Evolutionary conservation across 225 moss, liverwort and hornwort species (phyloP), one percentile per base, ranked within the genome.

Genomic region (Anthoceros angustus): DNA sequence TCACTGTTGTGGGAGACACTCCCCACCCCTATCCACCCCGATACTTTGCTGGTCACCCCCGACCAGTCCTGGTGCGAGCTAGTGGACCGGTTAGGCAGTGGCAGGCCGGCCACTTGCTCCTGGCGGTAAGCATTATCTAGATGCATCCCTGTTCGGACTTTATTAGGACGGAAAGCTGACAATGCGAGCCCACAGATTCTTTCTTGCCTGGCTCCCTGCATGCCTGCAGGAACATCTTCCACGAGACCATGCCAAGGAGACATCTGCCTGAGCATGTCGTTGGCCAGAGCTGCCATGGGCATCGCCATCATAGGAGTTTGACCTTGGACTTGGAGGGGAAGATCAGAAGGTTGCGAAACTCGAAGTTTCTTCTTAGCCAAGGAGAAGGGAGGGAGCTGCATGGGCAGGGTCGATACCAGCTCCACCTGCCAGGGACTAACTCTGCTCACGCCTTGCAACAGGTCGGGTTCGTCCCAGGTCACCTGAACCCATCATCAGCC

Each of bases 171-270:
- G 82, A 91, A 86, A 79, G 91, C 95, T 83, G 88, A 78, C 81
- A 82, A 77, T 75, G 85, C 80, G 81, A 88, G 83, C 86, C 88
- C 88, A 81, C 83, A 85, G 74, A 88, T 76, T 82, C 95, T 86
- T 85, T 95, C 95, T 91, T 95, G 95, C 95, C 95, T 95, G 95
- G 95, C 95, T 88, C 95, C 95, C 95, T 95, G 91, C 91, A 95
- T 95, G 86, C 95, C 85, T 80, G 88, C 95, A 85, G 91, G 82
- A 82, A 80, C 91, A 80, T 95, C 91, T 79, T 95, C 95, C 86
- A 88, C 74, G 79, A 79, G 84, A 72, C 74, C 83, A 70, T 83
- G 90, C 78, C 83, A 83, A 88, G 88, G 88, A 72, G 88, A 77
- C 64, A 88, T 75, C 83, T 88, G 91, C 78, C 80, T 73, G 75